Evolutionary conservation across 2,329 filamentous ascomycete species (phyloP).

Genomic region (Pseudomassariella vexata): DNA sequence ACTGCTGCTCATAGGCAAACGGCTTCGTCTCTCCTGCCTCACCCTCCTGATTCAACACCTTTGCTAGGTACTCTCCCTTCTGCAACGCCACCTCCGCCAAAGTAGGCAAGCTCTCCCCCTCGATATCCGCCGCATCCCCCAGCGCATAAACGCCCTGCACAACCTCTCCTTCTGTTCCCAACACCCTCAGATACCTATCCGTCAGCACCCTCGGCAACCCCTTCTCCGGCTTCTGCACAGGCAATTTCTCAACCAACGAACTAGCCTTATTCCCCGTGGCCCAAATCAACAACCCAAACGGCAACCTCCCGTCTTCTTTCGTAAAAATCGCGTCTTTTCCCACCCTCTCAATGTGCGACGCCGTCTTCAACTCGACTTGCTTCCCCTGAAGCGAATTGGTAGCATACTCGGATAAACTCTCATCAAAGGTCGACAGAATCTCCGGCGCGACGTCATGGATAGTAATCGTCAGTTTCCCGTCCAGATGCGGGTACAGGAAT

Average conservation of each 20-base stretch:
- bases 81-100: slow-evolving; percentile 31
- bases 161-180: slow-evolving; percentile 16
- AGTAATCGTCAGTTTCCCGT: slow-evolving; percentile 30
- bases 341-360: slow-evolving; percentile 13
- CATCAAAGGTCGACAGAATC: slow-evolving; percentile 34
- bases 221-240: slow-evolving; percentile 15
- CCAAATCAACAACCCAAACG: slow-evolving; percentile 12
- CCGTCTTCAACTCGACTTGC: slow-evolving; percentile 30
- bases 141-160: slow-evolving; percentile 25
- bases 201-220: slow-evolving; percentile 12
- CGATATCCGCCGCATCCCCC: slow-evolving; percentile 32
- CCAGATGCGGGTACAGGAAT: slow-evolving; percentile 32
- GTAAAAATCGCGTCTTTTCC: slow-evolving; percentile 9
- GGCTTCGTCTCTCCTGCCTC: slow-evolving; percentile 7
- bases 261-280: slow-evolving; percentile 16
- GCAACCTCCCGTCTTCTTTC: slow-evolving; percentile 10
- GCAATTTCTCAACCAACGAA: slow-evolving; percentile 15
- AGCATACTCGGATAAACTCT: slow-evolving; percentile 33
- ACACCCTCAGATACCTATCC: slow-evolving; percentile 15
- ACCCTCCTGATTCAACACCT: slow-evolving; percentile 8
- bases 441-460: slow-evolving; percentile 36
- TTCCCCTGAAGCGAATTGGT: slow-evolving; percentile 26
- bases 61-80: slow-evolving; percentile 28
- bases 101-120: slow-evolving; percentile 25
- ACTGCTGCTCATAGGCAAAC: slow-evolving; percentile 32